Conservation (phyloP, 768 basidiomycete species). For the Postia placenta region DNA sequence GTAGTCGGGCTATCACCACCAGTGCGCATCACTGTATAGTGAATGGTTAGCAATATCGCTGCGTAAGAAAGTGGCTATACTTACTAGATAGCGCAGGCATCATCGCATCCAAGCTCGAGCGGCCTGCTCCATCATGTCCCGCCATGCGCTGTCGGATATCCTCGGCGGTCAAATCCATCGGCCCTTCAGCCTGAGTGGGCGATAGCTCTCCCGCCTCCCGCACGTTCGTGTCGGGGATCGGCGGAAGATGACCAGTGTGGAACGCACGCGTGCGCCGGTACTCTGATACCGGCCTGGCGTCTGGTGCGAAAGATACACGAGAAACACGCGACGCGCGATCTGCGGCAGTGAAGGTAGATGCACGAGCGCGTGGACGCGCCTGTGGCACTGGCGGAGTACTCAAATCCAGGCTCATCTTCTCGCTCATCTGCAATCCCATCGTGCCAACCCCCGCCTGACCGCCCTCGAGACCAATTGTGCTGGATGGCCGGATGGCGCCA, state of each 20-base stretch:
- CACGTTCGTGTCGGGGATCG: slow-evolving; percentile 30
- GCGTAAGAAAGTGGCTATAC: slow-evolving; percentile 20
- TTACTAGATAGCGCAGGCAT: slow-evolving; percentile 64
- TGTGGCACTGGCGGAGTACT: slow-evolving; percentile 30
- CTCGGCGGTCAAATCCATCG: slow-evolving; percentile 44
- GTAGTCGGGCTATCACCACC: slow-evolving; percentile 27
- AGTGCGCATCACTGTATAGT: slow-evolving; percentile 64
- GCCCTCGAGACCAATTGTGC: slow-evolving; percentile 39
- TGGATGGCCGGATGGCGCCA: slow-evolving; percentile 43
- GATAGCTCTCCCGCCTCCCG: slow-evolving; percentile 25
- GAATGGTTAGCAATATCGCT: slow-evolving; percentile 3
- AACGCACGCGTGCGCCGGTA: slow-evolving; percentile 39
- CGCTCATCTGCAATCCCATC: slow-evolving; percentile 10
- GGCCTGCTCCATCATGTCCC: slow-evolving; percentile 26
- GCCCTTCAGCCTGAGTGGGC: slow-evolving; percentile 38
- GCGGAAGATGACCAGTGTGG: slow-evolving; percentile 34
- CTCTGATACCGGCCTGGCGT: slow-evolving; percentile 42
- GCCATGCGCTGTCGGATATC: slow-evolving; percentile 55
- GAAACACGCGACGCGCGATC: slow-evolving; percentile 42
- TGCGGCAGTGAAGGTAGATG: slow-evolving; percentile 30
- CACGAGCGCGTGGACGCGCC: slow-evolving; percentile 50
- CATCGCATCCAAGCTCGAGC: slow-evolving; percentile 47
- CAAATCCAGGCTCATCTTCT: slow-evolving; percentile 2
- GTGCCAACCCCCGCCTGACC: slow-evolving; percentile 38
- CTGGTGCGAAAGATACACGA: slow-evolving; percentile 67